Base-by-base conservation (phyloP, 192 early-diverging fungal genomes). In the Umbelopsis sp. region DNA sequence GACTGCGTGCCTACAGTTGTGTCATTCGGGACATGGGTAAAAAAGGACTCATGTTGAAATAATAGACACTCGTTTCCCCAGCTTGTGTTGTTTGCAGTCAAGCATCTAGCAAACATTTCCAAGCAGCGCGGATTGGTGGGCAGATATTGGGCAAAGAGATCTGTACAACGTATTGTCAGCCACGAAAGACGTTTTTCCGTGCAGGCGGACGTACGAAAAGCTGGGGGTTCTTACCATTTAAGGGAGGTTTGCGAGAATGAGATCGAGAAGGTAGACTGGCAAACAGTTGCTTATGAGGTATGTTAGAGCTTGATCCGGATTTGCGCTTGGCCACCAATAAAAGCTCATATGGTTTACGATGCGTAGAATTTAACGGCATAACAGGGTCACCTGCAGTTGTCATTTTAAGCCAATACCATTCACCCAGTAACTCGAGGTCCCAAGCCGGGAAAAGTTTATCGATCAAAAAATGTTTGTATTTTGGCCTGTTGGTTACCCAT, bases 401-500 rank as follows among this genome's bases (percentile, higher is more conserved):
- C n/a, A 83, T 67, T 75, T 93, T 93, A 13, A 91, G 45, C 91
- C 91, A 93, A 30, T 64, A 70, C 87, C 88, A 90, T 64, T 87
- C 84, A 4, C 74, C 81, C 2, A 88, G 80, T 37, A 77, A 76
- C 23, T 78, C 71, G 0, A 90, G 33, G 0, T 82, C 80, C 89
- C 89, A 93, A 11, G 85, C 78, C 0, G 84, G 78, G 53, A 92
- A 86, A 48, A 93, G 78, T 72, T 92, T 93, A 18, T 91, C 80
- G 0, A 75, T 27, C 6, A 93, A 83, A 33, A 93, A 87, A 2
- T 46, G 70, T 12, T 80, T 78, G 49, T 82, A 82, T 50, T 89
- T 90, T 46, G 84, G 84, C 33, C 86, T 84, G 64, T 93, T 92
- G 12, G 90, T 90, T 7, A 93, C 83, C 91, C 91, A 93, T 0